Evolutionary conservation across 192 early-diverging fungal genomes (phyloP).

Genomic region (Dimargaris cristalligena): DNA sequence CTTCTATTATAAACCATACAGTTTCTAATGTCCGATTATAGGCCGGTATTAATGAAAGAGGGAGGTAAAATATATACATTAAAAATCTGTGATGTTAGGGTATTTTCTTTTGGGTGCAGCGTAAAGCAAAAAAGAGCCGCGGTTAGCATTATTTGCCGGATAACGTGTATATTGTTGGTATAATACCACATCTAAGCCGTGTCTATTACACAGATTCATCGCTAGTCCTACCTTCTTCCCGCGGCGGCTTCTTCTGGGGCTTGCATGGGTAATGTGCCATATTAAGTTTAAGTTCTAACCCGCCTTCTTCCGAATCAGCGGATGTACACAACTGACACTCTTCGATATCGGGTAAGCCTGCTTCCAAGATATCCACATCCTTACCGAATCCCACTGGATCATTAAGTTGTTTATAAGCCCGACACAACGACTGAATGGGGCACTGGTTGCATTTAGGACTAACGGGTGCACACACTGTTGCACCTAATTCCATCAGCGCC

Average conservation of each 20-base stretch:
- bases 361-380: slow-evolving; percentile 2
- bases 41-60: no score
- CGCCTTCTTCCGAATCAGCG: no score
- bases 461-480: slow-evolving; percentile 50
- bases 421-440: slow-evolving; percentile 38
- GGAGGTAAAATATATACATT: background rate
- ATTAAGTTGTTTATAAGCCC: slow-evolving; percentile 18
- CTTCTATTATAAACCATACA: background rate
- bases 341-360: slow-evolving; percentile 1
- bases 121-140: background rate
- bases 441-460: slow-evolving; percentile 43
- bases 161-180: background rate
- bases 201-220: background rate
- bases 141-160: background rate
- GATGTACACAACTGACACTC: slow-evolving; percentile 11
- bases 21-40: no score
- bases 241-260: slow-evolving; percentile 35
- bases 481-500: slow-evolving; percentile 65
- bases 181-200: background rate
- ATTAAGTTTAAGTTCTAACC: background rate
- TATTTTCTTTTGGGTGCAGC: background rate
- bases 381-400: slow-evolving; percentile 2
- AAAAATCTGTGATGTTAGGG: background rate
- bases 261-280: slow-evolving; percentile 37
- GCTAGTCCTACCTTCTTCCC: slow-evolving; percentile 32